phyloP scores from a whole-genome alignment of 2,329 filamentous ascomycete genomes.

The Hymenoscyphus infarciens region DNA sequence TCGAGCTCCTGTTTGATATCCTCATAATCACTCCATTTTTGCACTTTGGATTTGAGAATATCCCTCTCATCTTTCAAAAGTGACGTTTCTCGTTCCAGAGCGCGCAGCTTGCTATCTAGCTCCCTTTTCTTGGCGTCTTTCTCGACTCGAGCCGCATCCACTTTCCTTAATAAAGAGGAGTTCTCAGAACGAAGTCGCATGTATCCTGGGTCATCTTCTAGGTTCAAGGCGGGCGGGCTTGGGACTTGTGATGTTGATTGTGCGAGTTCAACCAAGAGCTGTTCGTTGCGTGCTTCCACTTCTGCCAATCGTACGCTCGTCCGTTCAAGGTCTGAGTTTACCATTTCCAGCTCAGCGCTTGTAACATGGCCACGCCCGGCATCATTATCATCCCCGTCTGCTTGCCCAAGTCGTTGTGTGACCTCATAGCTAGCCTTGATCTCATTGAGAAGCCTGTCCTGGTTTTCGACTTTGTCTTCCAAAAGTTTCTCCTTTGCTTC shows the following conservation, averaged over 20 bases:
- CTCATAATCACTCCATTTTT: conserved; percentile 91
- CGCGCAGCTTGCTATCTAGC: conserved; percentile 69
- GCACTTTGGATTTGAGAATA: conserved; percentile 71
- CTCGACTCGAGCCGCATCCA: conserved; percentile 80
- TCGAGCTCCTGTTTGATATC: conserved; percentile 95
- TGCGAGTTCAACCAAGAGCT: conserved; percentile 83
- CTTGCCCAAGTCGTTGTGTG: conserved; percentile 78
- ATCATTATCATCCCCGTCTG: conserved; percentile 58
- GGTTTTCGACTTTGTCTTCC: conserved; percentile 91
- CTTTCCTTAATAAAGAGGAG: conserved; percentile 81
- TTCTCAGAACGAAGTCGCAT: conserved; percentile 90
- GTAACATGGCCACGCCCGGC: conserved; percentile 63
- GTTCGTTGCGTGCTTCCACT: conserved; percentile 90
- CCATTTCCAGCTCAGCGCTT: conserved; percentile 89
- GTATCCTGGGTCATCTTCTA: conserved; percentile 88
- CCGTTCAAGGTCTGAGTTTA: conserved; percentile 85
- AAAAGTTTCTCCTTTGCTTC: conserved; percentile 84
- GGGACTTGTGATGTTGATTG: conserved; percentile 76
- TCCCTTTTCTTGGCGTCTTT: conserved; percentile 76
- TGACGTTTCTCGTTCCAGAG: conserved; percentile 73
- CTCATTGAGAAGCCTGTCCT: conserved; percentile 87
- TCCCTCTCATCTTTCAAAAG: conserved; percentile 79
- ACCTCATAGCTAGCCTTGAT: conserved; percentile 98
- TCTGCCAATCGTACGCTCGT: conserved; percentile 84
- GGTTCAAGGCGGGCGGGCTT: conserved; percentile 53